Percentiles rank a stretch among this genome's conserved stretches.
phyloP scores from a whole-genome alignment of 257 asterid genomes.

The Buddleja alternifolia region DNA sequence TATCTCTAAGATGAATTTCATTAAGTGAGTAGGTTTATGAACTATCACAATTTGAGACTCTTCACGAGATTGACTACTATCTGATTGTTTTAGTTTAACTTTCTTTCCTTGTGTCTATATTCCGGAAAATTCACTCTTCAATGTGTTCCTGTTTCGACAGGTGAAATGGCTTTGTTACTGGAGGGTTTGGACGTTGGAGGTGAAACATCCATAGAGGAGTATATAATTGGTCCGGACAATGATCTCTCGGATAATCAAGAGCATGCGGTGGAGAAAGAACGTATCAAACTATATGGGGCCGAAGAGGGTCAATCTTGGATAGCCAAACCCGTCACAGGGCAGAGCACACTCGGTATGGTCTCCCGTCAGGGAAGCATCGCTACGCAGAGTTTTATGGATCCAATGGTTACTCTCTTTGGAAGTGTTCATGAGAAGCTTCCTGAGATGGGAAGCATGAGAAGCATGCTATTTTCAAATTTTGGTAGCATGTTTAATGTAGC shows the following conservation, averaged over 20 bases:
- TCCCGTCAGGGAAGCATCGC: constrained; percentile 85
- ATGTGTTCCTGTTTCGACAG: constrained; percentile 39
- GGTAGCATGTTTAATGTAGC: constrained; percentile 82
- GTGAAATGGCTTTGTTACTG: constrained; percentile 91
- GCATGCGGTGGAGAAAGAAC: constrained; percentile 58
- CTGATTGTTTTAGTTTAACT: neutral
- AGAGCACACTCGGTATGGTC: constrained; percentile 62
- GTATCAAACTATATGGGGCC: constrained; percentile 83
- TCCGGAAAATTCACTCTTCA: neutral
- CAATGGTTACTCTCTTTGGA: constrained; percentile 88
- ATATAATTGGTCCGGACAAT: constrained; percentile 73
- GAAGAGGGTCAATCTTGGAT: constrained; percentile 95
- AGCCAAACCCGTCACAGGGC: constrained; percentile 84
- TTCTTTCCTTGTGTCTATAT: neutral
- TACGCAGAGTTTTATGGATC: constrained; percentile 70
- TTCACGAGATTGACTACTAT: neutral
- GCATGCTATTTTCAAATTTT: constrained; percentile 76
- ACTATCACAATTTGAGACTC: neutral
- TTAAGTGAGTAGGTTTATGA: neutral
- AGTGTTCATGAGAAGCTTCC: constrained; percentile 87
- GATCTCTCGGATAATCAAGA: constrained; percentile 62
- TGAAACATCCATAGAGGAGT: constrained; percentile 86
- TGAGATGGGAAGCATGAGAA: constrained; percentile 77
- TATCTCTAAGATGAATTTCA: neutral
- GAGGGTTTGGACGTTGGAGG: constrained; percentile 89